phyloP scores from a whole-genome alignment of 371 early-diverging fungal genomes.

The Syncephalastrum sp. region DNA sequence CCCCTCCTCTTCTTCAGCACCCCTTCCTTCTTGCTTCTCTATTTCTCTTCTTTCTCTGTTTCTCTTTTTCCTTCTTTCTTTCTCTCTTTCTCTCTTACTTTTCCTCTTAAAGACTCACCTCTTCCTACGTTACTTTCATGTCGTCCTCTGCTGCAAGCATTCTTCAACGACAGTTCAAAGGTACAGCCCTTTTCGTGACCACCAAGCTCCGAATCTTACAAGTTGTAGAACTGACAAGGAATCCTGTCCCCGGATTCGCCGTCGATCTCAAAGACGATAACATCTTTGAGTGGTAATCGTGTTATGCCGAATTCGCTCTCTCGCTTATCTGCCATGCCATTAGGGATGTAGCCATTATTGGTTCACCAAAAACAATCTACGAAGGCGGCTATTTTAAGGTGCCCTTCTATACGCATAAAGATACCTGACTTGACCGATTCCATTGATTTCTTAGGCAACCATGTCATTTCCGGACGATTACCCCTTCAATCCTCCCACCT shows the following conservation, averaged over 20 bases:
- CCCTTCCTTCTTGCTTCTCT: background rate
- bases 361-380: constrained; percentile 82
- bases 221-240: constrained; percentile 45
- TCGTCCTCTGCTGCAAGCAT: constrained; percentile 51
- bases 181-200: constrained; percentile 17
- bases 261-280: constrained; percentile 68
- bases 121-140: constrained; percentile 8
- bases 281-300: constrained; percentile 59
- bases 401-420: constrained; percentile 1
- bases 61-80: constrained; percentile 5
- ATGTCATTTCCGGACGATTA: constrained; percentile 58
- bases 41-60: background rate
- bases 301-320: background rate
- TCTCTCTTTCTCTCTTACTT: constrained; percentile 2
- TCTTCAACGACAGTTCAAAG: constrained; percentile 57
- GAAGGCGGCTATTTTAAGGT: constrained; percentile 93
- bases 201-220: background rate
- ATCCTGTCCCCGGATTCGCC: constrained; percentile 72
- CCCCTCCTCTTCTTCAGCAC: background rate
- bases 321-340: background rate
- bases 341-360: constrained; percentile 84
- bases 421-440: background rate
- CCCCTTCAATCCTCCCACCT: constrained; percentile 75
- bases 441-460: constrained; percentile 37
- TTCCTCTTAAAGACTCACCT: constrained; percentile 4